Conservation (phyloP, 345 rosid genomes). For the Acer yangbiense region DNA sequence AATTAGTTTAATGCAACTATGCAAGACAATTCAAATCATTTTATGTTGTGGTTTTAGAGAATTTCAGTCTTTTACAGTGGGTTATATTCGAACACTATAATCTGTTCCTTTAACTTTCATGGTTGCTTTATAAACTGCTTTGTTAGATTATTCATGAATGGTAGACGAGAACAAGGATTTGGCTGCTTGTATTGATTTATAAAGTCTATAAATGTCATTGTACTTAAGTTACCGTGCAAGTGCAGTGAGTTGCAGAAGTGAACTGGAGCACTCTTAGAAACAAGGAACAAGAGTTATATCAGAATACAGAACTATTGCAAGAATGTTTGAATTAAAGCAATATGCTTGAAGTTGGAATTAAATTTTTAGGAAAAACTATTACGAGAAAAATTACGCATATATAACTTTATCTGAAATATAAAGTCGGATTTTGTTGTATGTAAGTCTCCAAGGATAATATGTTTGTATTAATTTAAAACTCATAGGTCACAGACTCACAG, state of each 20-base stretch:
- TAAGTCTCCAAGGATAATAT: not conserved
- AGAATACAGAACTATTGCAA: not conserved
- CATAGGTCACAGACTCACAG: not conserved
- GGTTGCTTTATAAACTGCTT: constrained; percentile 15
- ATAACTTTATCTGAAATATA: not conserved
- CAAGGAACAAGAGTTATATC: not conserved
- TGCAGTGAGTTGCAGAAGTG: constrained; percentile 1
- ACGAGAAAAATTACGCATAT: not conserved
- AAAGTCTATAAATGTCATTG: not conserved
- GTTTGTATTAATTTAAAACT: not conserved
- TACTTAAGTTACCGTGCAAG: constrained; percentile 3
- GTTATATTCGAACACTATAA: not conserved
- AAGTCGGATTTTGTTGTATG: not conserved
- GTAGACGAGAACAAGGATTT: not conserved
- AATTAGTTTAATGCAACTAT: not conserved
- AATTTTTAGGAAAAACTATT: not conserved
- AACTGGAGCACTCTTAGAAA: constrained; percentile 6
- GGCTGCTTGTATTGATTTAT: constrained; percentile 7
- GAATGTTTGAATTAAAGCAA: not conserved
- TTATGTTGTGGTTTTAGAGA: constrained; percentile 19
- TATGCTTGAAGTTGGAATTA: not conserved
- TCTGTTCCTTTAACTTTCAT: not conserved
- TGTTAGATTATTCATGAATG: constrained; percentile 2
- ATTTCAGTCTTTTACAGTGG: constrained; percentile 15
- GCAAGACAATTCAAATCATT: constrained; percentile 18